These are phyloP conservation scores for Lachnellula suecica DNA, from an alignment of 2,329 filamentous ascomycete species.

Conservation along the genomic window DNA sequence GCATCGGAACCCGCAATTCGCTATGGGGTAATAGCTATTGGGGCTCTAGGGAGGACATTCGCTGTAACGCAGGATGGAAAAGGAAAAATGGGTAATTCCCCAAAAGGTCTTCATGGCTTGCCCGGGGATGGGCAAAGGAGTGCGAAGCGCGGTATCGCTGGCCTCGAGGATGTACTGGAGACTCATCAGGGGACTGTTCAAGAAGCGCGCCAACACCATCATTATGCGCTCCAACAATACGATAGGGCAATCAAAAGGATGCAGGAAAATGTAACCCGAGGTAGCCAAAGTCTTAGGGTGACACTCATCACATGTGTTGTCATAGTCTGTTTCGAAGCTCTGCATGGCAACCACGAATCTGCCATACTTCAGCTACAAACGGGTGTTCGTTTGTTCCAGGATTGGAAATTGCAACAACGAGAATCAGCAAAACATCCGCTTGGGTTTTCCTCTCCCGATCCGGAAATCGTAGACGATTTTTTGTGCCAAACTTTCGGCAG, in stretches of 20 bases:
- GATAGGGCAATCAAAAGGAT: constrained; percentile 20
- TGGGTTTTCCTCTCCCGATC: constrained; percentile 23
- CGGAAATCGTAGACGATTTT: constrained; percentile 47
- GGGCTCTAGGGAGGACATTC: constrained; percentile 20
- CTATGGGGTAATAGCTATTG: constrained; percentile 22
- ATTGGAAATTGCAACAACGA: constrained; percentile 25
- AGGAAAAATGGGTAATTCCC: background rate
- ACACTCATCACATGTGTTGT: constrained; percentile 20
- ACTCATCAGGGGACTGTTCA: background rate
- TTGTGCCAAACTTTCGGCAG: constrained; percentile 61
- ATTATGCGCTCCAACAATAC: constrained; percentile 17
- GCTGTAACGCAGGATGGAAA: constrained; percentile 14
- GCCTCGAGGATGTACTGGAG: background rate
- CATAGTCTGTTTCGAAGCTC: constrained; percentile 20
- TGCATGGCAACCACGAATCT: constrained; percentile 19
- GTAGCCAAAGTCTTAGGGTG: constrained; percentile 15
- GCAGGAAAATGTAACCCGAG: constrained; percentile 9
- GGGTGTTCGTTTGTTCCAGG: constrained; percentile 30
- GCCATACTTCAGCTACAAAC: constrained; percentile 21
- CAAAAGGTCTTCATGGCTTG: background rate
- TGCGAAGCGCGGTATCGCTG: background rate
- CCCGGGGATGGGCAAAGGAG: background rate
- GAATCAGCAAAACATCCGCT: constrained; percentile 12
- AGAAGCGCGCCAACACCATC: constrained; percentile 17
- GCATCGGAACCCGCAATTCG: constrained; percentile 13